These are phyloP conservation scores for Salix arbutifolia DNA, from an alignment of 345 rosid genomes.

Conservation along the genomic window DNA sequence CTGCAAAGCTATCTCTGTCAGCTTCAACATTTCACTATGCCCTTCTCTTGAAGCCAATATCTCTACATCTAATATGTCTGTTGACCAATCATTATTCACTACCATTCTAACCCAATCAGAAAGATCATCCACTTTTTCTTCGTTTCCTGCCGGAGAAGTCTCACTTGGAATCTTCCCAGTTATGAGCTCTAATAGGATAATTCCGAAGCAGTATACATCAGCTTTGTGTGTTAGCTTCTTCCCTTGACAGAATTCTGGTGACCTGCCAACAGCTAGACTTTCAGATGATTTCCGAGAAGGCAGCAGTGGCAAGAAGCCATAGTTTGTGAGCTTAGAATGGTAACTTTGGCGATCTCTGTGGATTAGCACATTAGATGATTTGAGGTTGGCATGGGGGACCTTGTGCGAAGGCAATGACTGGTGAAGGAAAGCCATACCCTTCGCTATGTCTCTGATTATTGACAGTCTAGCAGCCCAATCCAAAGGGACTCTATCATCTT, in stretches of 20 bases:
- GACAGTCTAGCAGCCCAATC: slow-evolving; percentile 39
- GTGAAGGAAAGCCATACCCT: slow-evolving; percentile 41
- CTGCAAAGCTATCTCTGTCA: slow-evolving; percentile 48
- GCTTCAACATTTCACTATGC: slow-evolving; percentile 45
- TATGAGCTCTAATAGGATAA: slow-evolving; percentile 43
- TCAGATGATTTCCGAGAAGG: slow-evolving; percentile 18
- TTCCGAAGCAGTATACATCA: slow-evolving; percentile 56
- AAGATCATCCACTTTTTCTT: slow-evolving; percentile 22
- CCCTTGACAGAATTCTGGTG: slow-evolving; percentile 46
- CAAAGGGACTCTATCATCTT: slow-evolving; percentile 37
- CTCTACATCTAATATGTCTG: slow-evolving; percentile 49
- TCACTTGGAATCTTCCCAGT: slow-evolving; percentile 45
- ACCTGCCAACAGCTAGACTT: slow-evolving; percentile 31
- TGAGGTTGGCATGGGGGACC: slow-evolving; percentile 56
- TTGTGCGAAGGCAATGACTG: slow-evolving; percentile 37
- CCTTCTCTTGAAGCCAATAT: slow-evolving; percentile 39
- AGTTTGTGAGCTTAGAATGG: slow-evolving; percentile 40
- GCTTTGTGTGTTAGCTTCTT: slow-evolving; percentile 47
- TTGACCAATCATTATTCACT: slow-evolving; percentile 51
- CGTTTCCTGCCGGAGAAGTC: neutral
- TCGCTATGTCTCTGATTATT: slow-evolving; percentile 46
- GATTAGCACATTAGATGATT: slow-evolving; percentile 46
- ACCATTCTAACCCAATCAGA: slow-evolving; percentile 45
- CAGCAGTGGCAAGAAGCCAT: slow-evolving; percentile 45
- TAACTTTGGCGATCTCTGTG: slow-evolving; percentile 15